phyloP scores from a whole-genome alignment of 805 yeast genomes.

The Metschnikowia vanudenii region DNA sequence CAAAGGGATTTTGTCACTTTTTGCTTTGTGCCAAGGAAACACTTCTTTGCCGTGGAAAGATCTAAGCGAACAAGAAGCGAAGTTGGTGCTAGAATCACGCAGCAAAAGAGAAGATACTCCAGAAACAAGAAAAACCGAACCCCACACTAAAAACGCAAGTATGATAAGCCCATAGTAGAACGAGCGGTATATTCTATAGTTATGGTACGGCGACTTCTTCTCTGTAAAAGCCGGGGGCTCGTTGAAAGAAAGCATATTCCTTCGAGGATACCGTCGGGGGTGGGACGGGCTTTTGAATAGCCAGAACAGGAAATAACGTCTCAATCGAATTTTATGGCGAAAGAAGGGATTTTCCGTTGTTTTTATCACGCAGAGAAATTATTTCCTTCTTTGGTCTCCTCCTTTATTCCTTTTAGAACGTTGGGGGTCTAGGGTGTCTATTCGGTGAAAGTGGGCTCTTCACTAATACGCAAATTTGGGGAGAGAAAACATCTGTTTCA shows the following conservation, averaged over 20 bases:
- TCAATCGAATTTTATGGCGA: slow-evolving; percentile 8
- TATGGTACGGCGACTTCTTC: slow-evolving; percentile 12
- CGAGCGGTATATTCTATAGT: slow-evolving; percentile 12
- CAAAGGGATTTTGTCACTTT: slow-evolving; percentile 24
- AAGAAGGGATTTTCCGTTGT: neutral
- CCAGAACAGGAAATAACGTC: slow-evolving; percentile 10
- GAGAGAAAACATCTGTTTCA: neutral
- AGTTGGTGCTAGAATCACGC: neutral
- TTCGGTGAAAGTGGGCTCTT: too few relatives aligned
- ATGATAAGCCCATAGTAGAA: slow-evolving; percentile 17
- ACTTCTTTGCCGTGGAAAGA: slow-evolving; percentile 1
- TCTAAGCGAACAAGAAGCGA: neutral
- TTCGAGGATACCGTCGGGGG: neutral
- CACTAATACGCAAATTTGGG: neutral
- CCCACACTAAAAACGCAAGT: slow-evolving; percentile 36
- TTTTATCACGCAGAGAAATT: neutral
- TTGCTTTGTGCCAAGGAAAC: slow-evolving; percentile 11
- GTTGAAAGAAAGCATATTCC: neutral
- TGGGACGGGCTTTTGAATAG: slow-evolving; percentile 8
- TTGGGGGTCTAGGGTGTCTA: neutral
- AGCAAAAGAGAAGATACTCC: slow-evolving; percentile 11
- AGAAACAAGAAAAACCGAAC: slow-evolving; percentile 29
- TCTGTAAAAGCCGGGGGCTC: slow-evolving; percentile 1
- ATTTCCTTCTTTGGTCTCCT: neutral
- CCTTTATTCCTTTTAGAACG: neutral